phyloP scores from a whole-genome alignment of 139 green algal species.

The Desmodesmus armatus region DNA sequence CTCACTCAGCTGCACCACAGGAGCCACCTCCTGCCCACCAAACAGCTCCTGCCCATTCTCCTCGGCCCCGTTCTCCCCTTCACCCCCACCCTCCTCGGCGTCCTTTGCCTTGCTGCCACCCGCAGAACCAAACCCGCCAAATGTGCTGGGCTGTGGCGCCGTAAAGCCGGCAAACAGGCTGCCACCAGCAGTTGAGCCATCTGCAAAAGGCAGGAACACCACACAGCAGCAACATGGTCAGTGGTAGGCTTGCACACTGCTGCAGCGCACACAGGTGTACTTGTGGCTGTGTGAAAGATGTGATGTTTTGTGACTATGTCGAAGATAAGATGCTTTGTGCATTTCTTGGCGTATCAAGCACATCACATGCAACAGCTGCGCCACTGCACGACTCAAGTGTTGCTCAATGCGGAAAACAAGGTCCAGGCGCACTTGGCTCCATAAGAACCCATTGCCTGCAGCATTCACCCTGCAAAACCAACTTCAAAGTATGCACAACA shows the following conservation, averaged over 20 bases:
- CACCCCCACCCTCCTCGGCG: background rate
- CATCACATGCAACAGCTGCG: too few relatives aligned
- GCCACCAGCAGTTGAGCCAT: conserved; percentile 6
- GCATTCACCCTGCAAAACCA: too few relatives aligned
- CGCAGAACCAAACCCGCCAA: conserved; percentile 46
- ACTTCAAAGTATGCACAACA: too few relatives aligned
- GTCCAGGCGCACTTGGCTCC: too few relatives aligned
- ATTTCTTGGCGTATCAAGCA: too few relatives aligned
- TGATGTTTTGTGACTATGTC: too few relatives aligned
- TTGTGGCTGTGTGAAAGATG: background rate
- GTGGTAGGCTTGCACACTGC: background rate
- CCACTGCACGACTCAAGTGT: too few relatives aligned
- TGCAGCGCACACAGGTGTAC: background rate
- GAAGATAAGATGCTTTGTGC: too few relatives aligned
- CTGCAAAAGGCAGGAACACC: background rate
- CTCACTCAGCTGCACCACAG: conserved; percentile 56
- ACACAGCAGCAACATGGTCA: background rate
- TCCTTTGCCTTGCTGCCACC: background rate
- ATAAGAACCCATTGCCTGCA: too few relatives aligned
- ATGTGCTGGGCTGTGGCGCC: conserved; percentile 30
- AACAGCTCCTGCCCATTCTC: conserved; percentile 32
- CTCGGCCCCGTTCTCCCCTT: background rate
- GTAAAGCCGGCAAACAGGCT: conserved; percentile 53
- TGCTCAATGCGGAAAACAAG: too few relatives aligned
- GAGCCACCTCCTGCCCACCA: conserved; percentile 8